Percentiles rank a stretch among this genome's conserved stretches.
These are phyloP conservation scores for Trichoderma sp. DNA, from an alignment of 2,329 filamentous ascomycete genomes.

Conservation along the genomic window DNA sequence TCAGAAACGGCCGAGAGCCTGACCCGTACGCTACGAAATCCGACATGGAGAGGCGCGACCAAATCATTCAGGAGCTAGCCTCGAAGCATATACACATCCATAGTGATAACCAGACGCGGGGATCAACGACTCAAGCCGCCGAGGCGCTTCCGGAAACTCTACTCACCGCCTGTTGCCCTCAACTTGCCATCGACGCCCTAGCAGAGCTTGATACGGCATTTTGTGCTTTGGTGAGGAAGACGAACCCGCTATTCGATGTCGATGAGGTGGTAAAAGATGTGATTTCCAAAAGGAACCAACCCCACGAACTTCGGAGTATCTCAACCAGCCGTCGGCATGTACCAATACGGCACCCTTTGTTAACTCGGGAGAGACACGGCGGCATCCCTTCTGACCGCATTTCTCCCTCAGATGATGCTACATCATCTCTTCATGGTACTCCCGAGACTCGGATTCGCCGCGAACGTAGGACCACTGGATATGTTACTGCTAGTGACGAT, in stretches of 20 bases:
- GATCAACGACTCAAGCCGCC: conserved; percentile 33
- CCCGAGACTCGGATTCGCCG: conserved; percentile 29
- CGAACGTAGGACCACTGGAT: conserved; percentile 27
- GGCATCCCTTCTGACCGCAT: neutral
- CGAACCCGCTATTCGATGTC: conserved; percentile 42
- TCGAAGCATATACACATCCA: conserved; percentile 51
- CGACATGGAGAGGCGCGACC: conserved; percentile 28
- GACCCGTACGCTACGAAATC: conserved; percentile 38
- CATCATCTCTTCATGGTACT: neutral
- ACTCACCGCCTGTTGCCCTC: conserved; percentile 46
- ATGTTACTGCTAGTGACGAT: conserved; percentile 41
- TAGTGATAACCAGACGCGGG: conserved; percentile 37
- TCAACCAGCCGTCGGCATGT: neutral
- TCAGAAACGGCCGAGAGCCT: conserved; percentile 22
- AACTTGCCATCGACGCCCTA: conserved; percentile 49
- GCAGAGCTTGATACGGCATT: conserved; percentile 51
- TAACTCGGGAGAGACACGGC: neutral
- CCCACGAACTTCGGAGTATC: conserved; percentile 14
- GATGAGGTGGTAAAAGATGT: conserved; percentile 50
- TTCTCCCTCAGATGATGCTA: neutral
- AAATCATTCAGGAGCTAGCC: conserved; percentile 47
- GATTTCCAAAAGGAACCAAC: conserved; percentile 37
- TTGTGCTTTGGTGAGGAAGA: conserved; percentile 49
- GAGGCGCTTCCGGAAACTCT: conserved; percentile 33
- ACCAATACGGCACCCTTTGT: conserved; percentile 6